Conservation (phyloP, 2,329 filamentous ascomycete species). For the Xenosphaeropsis pyriputrescens region DNA sequence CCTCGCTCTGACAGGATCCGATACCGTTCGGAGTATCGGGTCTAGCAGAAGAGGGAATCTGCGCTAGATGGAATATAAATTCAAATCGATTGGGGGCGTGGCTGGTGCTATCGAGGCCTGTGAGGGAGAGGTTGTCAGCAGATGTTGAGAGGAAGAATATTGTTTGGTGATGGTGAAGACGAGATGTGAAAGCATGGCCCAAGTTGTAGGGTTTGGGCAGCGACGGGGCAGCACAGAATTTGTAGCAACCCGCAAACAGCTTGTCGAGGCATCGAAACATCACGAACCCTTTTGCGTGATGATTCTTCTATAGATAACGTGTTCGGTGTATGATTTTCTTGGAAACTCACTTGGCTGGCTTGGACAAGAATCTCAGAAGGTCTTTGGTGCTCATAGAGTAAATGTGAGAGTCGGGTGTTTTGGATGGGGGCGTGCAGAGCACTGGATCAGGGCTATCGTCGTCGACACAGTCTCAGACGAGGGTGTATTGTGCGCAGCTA, state of each 20-base stretch:
- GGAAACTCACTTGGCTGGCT: slow-evolving; percentile 70
- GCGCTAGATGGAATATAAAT: slow-evolving; percentile 21
- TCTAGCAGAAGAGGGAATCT: slow-evolving; percentile 64
- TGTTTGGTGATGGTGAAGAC: no score
- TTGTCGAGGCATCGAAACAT: slow-evolving; percentile 17
- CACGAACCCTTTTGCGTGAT: no score
- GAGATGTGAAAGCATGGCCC: slow-evolving; percentile 3
- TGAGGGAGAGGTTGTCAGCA: not conserved
- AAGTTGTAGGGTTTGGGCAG: slow-evolving; percentile 3
- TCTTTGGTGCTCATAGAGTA: slow-evolving; percentile 84
- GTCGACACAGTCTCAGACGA: no score
- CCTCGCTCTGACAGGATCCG: slow-evolving; percentile 62
- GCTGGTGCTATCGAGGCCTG: slow-evolving; percentile 47
- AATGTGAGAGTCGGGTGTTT: slow-evolving; percentile 1
- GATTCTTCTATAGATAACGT: no score
- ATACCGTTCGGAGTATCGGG: slow-evolving; percentile 78
- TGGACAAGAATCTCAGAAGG: slow-evolving; percentile 84
- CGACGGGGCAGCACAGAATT: slow-evolving; percentile 9
- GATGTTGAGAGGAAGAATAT: no score
- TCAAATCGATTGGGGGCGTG: slow-evolving; percentile 21
- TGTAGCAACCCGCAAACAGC: slow-evolving; percentile 40
- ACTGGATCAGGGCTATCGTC: no score
- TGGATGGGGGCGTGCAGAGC: not conserved
- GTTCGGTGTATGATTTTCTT: no score
- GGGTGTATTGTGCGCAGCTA: no score